A percentile compares a stretch with the other conserved stretches of the same genome.
These are phyloP conservation scores for Calonectria multiphialidica DNA, from an alignment of 2,329 filamentous ascomycete species.

Conservation along the genomic window DNA sequence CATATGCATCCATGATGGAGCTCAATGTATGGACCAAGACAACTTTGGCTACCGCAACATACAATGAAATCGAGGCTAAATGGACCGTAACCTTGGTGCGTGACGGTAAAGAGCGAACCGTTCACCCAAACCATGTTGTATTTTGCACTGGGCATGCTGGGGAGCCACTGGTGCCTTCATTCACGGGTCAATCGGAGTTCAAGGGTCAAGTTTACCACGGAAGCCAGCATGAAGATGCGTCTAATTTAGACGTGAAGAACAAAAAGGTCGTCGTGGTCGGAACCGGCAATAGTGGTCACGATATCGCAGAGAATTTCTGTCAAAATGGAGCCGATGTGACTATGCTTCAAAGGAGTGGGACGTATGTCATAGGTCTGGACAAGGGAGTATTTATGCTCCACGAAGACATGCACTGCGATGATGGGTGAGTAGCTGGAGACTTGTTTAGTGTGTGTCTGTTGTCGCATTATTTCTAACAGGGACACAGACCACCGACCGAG, in stretches of 20 bases:
- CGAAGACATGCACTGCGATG: not conserved
- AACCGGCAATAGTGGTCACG: not conserved
- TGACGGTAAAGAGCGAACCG: not conserved
- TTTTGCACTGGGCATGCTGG: not conserved
- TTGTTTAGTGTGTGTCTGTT: not conserved
- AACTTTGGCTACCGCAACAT: not conserved
- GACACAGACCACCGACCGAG: not conserved
- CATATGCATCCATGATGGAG: not conserved
- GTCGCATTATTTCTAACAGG: not conserved
- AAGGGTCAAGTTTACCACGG: not conserved
- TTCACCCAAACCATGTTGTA: not conserved
- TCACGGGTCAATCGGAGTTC: not conserved
- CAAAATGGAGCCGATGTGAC: not conserved
- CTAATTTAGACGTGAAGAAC: not conserved
- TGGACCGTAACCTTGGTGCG: not conserved
- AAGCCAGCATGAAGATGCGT: not conserved
- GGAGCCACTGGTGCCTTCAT: not conserved
- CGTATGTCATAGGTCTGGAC: not conserved
- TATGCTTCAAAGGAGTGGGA: not conserved
- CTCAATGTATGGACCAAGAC: not conserved
- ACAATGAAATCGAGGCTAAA: not conserved
- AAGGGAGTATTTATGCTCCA: not conserved
- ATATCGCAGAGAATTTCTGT: not conserved
- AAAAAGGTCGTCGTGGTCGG: not conserved
- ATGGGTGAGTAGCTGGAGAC: not conserved